Evolutionary conservation across 371 early-diverging fungal genomes (phyloP), one percentile per base, ranked within the genome.

Genomic region (Sporodiniella umbellata): DNA sequence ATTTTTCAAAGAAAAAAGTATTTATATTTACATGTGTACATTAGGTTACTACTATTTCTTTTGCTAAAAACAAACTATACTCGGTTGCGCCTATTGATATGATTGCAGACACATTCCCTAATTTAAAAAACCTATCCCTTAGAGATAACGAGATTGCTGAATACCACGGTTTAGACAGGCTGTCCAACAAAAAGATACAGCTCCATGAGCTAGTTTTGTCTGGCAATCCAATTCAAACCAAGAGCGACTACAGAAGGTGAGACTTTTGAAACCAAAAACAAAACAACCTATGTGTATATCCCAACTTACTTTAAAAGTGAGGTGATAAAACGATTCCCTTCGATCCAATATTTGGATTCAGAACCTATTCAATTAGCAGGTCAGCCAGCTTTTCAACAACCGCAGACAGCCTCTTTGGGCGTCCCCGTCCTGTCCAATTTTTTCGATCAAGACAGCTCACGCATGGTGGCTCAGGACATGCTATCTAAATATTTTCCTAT

Each of bases 41-140:
- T n/a, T 62, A 82, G 79, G 43, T 84, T n/a, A 47, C 66, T n/a
- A 78, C 81, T 0, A 56, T 86, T 28, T 81, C 81, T 7, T 69
- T 83, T 39, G 67, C 78, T 4, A 58, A 68, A 21, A 83, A 83
- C 49, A 59, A 62, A 2, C 50, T 84, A 10, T 66, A 72, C 53
- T 62, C 61, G 1, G 63, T 78, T 15, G 49, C 58, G 6, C 80
- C 76, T 4, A 53, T 84, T 6, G 42, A 48, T 7, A 68, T 60
- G 23, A 45, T 82, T n/a, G 47, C 70, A 1, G 62, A 71, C 6
- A 54, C 61, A 11, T 69, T 79, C 8, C 86, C 84, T 7, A 66
- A 71, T 38, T 30, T 86, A 8, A 62, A 64, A 42, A 82, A 81
- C 46, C 42, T 86, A 15, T 84, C 83, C 1, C 64, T 86, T 28